Conservation (phyloP, 371 early-diverging fungal species). For the Zychaea mexicana region DNA sequence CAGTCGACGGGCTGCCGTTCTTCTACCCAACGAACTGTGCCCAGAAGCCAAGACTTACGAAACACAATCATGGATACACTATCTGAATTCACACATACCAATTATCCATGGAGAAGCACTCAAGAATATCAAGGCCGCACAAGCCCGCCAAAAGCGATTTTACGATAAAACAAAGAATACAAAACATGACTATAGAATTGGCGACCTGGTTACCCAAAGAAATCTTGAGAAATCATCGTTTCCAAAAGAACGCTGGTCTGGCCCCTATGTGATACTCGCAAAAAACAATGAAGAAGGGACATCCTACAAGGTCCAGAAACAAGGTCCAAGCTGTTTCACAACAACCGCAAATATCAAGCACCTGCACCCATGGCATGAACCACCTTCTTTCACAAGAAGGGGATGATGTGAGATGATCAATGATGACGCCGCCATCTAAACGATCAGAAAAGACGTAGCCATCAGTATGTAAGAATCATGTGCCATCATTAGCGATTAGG, state of each 20-base stretch:
- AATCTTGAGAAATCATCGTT: not conserved
- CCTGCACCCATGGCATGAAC: not conserved
- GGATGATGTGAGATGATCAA: not conserved
- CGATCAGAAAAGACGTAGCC: too few relatives aligned
- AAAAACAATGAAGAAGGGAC: not conserved
- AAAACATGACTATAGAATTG: not conserved
- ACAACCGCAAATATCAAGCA: not conserved
- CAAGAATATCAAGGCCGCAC: constrained; percentile 11
- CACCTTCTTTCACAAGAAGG: not conserved
- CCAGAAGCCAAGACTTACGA: not conserved
- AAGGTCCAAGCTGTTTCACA: not conserved
- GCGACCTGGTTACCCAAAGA: not conserved
- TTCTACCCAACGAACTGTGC: not conserved
- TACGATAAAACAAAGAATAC: constrained; percentile 1
- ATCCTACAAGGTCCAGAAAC: not conserved
- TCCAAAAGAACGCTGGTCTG: not conserved
- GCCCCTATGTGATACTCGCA: not conserved
- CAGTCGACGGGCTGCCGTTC: constrained; percentile 4
- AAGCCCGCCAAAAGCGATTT: constrained; percentile 15
- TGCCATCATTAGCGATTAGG: too few relatives aligned
- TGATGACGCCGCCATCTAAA: too few relatives aligned
- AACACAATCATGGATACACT: constrained; percentile 4
- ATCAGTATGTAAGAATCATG: too few relatives aligned
- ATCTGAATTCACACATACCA: constrained; percentile 17
- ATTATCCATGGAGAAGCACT: constrained; percentile 8